phyloP scores from a whole-genome alignment of 2,329 filamentous ascomycete genomes.

The Botryosphaeria dothidea region DNA sequence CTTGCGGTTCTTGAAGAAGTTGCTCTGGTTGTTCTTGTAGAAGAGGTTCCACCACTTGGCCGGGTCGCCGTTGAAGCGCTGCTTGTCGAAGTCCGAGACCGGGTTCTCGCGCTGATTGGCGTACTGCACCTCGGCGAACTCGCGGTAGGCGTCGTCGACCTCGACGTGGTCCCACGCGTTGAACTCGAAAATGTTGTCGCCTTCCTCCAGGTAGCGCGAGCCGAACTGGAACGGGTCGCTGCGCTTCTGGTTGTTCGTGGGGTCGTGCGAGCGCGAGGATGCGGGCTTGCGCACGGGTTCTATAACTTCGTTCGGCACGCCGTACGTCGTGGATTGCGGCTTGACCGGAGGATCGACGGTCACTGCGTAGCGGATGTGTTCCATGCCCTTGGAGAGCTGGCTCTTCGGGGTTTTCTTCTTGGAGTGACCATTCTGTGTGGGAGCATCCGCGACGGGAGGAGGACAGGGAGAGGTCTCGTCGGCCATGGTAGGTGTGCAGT shows the following conservation, averaged over 20 bases:
- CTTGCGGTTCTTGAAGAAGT: conserved; percentile 99
- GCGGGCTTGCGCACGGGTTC: conserved; percentile 45
- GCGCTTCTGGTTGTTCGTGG: conserved; percentile 77
- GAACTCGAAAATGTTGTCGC: conserved; percentile 92
- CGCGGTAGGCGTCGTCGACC: conserved; percentile 83
- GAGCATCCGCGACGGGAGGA: not conserved
- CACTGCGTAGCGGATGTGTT: conserved; percentile 53
- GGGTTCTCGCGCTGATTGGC: conserved; percentile 80
- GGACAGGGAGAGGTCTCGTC: not conserved
- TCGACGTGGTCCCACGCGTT: conserved; percentile 99
- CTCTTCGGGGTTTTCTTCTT: conserved; percentile 32
- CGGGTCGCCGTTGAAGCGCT: conserved; percentile 85
- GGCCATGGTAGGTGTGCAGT: not conserved
- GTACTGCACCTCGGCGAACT: conserved; percentile 83
- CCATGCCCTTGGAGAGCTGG: conserved; percentile 54
- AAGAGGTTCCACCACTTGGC: conserved; percentile 98
- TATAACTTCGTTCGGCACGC: conserved; percentile 47
- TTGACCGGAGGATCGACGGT: conserved; percentile 39
- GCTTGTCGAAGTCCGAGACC: conserved; percentile 90
- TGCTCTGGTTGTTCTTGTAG: conserved; percentile 95
- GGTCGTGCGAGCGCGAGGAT: conserved; percentile 66
- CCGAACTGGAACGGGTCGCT: conserved; percentile 95
- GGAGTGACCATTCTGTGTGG: not conserved
- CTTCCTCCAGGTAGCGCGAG: conserved; percentile 77
- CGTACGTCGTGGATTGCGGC: conserved; percentile 40